These are phyloP conservation scores for Xylariales sp. DNA, from an alignment of 2,329 filamentous ascomycete genomes.

Conservation along the genomic window DNA sequence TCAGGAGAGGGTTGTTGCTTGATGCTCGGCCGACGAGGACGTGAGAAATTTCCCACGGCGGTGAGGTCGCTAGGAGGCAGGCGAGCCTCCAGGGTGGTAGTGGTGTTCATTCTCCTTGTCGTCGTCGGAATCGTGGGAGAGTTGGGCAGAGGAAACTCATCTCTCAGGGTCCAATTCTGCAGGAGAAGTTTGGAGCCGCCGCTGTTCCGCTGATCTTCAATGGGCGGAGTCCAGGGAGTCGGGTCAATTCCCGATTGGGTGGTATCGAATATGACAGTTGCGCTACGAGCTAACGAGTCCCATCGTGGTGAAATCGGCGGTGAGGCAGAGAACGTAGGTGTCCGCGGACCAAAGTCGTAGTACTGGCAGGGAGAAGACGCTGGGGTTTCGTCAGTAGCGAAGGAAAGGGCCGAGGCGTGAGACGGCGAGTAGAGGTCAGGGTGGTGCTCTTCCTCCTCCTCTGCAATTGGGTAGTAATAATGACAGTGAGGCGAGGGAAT, in stretches of 20 bases:
- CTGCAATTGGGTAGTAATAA: slow-evolving; percentile 6
- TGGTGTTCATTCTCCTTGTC: slow-evolving; percentile 8
- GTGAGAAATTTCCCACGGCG: slow-evolving; percentile 54
- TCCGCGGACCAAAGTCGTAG: slow-evolving; percentile 16
- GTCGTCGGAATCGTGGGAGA: slow-evolving; percentile 16
- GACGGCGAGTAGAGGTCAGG: slow-evolving; percentile 8
- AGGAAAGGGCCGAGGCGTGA: slow-evolving; percentile 10
- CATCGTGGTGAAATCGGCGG: slow-evolving; percentile 35
- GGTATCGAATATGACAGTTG: slow-evolving; percentile 19
- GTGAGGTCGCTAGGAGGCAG: slow-evolving; percentile 24
- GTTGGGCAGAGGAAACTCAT: slow-evolving; percentile 14
- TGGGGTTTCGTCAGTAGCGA: slow-evolving; percentile 2
- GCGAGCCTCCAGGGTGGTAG: slow-evolving; percentile 25
- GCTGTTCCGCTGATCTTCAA: slow-evolving; percentile 13
- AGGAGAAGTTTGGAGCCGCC: no score
- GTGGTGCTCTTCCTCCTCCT: background rate
- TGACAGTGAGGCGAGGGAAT: no score
- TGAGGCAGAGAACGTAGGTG: slow-evolving; percentile 31
- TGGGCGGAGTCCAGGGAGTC: slow-evolving; percentile 10
- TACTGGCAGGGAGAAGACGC: background rate
- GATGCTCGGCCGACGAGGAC: slow-evolving; percentile 51
- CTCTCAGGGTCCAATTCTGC: no score
- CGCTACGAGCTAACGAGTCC: slow-evolving; percentile 35
- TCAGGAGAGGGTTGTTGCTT: slow-evolving; percentile 36
- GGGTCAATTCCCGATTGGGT: no score